These are phyloP conservation scores for Penicillium macrosclerotiorum DNA, from an alignment of 495 filamentous ascomycete species.

Conservation along the genomic window DNA sequence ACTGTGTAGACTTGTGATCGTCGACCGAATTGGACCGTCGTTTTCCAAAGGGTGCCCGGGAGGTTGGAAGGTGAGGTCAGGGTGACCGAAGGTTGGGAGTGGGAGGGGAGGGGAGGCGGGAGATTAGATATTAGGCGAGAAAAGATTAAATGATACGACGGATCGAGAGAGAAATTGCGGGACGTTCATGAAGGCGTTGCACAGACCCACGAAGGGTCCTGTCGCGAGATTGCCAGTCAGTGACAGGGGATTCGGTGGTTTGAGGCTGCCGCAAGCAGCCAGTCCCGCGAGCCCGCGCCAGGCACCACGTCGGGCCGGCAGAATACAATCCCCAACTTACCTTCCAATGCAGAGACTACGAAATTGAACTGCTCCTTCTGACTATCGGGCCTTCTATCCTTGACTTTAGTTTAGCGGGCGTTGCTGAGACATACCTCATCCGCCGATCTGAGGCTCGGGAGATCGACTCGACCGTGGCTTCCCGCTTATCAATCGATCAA, in stretches of 20 bases:
- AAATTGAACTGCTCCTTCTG: no score
- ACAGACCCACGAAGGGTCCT: slow-evolving; percentile 6
- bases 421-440: no score
- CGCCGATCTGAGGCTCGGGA: not conserved
- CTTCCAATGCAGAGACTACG: no score
- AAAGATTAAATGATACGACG: slow-evolving; percentile 11
- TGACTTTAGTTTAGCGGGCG: no score
- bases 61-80: slow-evolving; percentile 18
- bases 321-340: no score
- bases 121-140: not conserved
- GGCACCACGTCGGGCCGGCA: not conserved
- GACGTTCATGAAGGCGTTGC: slow-evolving; percentile 3
- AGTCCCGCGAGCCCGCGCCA: not conserved
- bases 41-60: not conserved
- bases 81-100: slow-evolving; percentile 12
- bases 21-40: not conserved
- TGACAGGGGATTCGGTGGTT: not conserved
- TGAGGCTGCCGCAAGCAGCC: slow-evolving; percentile 1
- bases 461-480: not conserved
- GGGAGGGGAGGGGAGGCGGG: not conserved
- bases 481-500: not conserved
- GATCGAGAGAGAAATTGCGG: slow-evolving; percentile 12
- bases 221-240: not conserved
- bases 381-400: no score
- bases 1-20: not conserved